Evolutionary conservation across 257 asterid species (phyloP), one percentile per base, ranked within the genome.

Genomic region (Buddleja alternifolia): DNA sequence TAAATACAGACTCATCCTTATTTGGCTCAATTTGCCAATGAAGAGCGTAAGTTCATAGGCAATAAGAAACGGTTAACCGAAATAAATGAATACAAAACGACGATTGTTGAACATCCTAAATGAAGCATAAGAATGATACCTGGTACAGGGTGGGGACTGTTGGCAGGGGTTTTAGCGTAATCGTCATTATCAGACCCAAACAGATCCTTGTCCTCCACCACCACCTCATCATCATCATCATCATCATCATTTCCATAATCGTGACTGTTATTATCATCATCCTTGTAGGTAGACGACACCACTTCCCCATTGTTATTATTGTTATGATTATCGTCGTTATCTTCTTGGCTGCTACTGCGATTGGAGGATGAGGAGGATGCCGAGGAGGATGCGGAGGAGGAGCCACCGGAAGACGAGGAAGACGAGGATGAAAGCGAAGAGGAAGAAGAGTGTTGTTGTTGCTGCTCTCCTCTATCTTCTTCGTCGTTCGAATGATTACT

Each of bases 141-240:
- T 64, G 99, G 99, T 20, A 93, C 96, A 7, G 85, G 81, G 68
- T 69, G 83, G 47, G 81, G 82, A 69, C 96, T 93, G 16, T 21
- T 81, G 47, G 88, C 85, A 54, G 78, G 78, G 20, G 95, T 90
- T 73, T 87, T 93, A 50, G 70, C 76, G 68, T 88, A 93, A 39
- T 87, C 96, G 70, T 90, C 97, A 54, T 93, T 87, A 78, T 93
- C 99, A 42, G 95, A 84, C 54, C 95, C 99, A 78, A 93, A 93
- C 32, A 93, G 94, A 84, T 93, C 99, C 84, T 80, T 93, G 47
- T 70, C 88, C 7, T 79, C 93, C 70, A 74, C 91, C 60, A 15
- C 78, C 12, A 56, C 66, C 2, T 57, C 79, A 0, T 67, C 84
- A 19, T 78, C 80, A 53, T 70, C 69, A 4, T 57, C 79, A 0